Evolutionary conservation across 306 rosid genomes (phyloP).

Genomic region (Dryas alaskensis): DNA sequence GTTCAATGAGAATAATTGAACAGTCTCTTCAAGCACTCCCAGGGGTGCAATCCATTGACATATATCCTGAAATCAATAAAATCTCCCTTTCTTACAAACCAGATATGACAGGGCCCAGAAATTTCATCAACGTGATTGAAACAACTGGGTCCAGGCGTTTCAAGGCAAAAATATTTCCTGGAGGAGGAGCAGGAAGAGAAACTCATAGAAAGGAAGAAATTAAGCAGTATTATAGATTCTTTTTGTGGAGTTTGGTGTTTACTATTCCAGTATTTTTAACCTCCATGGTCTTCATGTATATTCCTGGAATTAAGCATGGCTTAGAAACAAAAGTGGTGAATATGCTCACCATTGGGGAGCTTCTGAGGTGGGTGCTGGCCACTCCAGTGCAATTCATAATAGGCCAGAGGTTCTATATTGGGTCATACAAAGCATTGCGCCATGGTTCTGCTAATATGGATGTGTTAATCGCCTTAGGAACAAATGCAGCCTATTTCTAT

Average conservation of each 20-base stretch:
- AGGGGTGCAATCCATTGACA: conserved; percentile 41
- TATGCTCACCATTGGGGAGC: conserved; percentile 48
- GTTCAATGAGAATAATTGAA: conserved; percentile 31
- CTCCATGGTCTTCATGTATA: conserved; percentile 63
- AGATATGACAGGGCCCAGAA: conserved; percentile 59
- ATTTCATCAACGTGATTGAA: conserved; percentile 56
- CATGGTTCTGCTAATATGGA: conserved; percentile 71
- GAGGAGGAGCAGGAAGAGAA: conserved; percentile 44
- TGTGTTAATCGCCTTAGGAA: conserved; percentile 62
- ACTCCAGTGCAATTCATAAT: conserved; percentile 66
- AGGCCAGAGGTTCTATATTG: conserved; percentile 60
- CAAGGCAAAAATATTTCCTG: conserved; percentile 48
- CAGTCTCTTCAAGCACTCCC: conserved; percentile 61
- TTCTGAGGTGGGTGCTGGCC: conserved; percentile 49
- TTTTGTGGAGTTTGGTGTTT: conserved; percentile 57
- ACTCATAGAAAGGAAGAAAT: conserved; percentile 45
- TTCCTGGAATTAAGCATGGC: conserved; percentile 49
- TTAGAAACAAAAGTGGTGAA: conserved; percentile 48
- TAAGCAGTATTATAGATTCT: conserved; percentile 38
- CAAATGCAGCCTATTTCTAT: conserved; percentile 70
- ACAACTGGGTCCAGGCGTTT: conserved; percentile 49
- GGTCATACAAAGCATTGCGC: conserved; percentile 52
- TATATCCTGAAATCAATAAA: conserved; percentile 26
- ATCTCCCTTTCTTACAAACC: conserved; percentile 52
- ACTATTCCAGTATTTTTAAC: conserved; percentile 62